Conservation (phyloP, 2,329 filamentous ascomycete genomes). For the Hansfordia pulvinata region DNA sequence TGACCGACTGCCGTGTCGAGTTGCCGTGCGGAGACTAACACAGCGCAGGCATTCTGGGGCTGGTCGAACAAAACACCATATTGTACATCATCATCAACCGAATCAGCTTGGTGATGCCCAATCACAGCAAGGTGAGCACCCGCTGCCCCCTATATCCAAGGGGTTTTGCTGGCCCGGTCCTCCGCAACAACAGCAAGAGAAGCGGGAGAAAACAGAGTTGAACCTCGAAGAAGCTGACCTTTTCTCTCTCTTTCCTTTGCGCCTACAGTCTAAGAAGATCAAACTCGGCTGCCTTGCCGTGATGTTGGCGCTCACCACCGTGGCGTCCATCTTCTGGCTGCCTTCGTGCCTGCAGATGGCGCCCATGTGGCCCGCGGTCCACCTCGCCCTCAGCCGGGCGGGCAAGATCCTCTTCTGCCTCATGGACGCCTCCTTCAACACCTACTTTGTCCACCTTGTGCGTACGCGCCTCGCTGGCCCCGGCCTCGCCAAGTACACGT, state of each 20-base stretch:
- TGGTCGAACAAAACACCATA: too few species aligned
- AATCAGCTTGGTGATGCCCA: conserved; percentile 23
- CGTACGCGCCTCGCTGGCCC: conserved; percentile 24
- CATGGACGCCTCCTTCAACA: conserved; percentile 25
- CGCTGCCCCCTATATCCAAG: conserved; percentile 18
- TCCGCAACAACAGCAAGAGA: too few species aligned
- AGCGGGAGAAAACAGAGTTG: too few species aligned
- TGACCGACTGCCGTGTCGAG: too few species aligned
- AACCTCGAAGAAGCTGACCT: too few species aligned
- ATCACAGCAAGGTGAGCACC: conserved; percentile 16
- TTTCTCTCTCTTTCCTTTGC: too few species aligned
- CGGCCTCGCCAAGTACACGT: conserved; percentile 26
- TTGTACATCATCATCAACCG: conserved; percentile 33
- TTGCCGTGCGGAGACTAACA: too few species aligned
- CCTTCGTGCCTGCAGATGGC: conserved; percentile 23
- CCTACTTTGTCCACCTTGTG: conserved; percentile 27
- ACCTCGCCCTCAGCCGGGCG: conserved; percentile 28
- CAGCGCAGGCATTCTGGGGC: too few species aligned
- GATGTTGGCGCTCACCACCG: conserved; percentile 26
- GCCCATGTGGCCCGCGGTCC: conserved; percentile 19
- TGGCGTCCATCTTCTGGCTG: conserved; percentile 30
- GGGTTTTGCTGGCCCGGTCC: too few species aligned
- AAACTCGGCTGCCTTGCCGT: conserved; percentile 20
- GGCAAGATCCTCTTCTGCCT: conserved; percentile 27
- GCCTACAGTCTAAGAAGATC: too few species aligned